Conservation (phyloP, 441 rosid genomes). For the Aquilaria agallochum region DNA sequence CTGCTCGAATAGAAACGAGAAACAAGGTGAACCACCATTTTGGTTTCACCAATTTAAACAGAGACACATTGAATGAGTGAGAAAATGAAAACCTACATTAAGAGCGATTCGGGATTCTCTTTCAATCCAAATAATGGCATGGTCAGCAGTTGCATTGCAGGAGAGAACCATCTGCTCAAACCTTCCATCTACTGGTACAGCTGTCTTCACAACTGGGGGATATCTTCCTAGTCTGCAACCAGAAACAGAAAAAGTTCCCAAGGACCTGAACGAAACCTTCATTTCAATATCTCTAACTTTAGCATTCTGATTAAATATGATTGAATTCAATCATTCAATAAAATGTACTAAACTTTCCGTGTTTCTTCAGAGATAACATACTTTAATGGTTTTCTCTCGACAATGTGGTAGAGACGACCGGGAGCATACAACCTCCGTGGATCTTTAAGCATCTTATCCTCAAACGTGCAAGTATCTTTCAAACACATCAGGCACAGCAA, state of each 20-base stretch:
- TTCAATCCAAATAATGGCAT: constrained; percentile 78
- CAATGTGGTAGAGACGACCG: constrained; percentile 85
- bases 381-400: constrained; percentile 82
- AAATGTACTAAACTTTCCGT: too few species aligned
- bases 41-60: neutral
- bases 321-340: too few species aligned
- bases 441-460: constrained; percentile 81
- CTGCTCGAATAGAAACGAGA: neutral
- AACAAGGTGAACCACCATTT: neutral
- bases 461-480: constrained; percentile 84
- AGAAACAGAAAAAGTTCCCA: constrained; percentile 1
- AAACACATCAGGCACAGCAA: constrained; percentile 77
- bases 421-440: constrained; percentile 85
- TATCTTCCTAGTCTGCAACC: constrained; percentile 67
- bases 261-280: neutral
- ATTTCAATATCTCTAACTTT: neutral
- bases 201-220: constrained; percentile 90
- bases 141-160: constrained; percentile 85
- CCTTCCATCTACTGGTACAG: constrained; percentile 94
- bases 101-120: constrained; percentile 82
- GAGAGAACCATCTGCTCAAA: constrained; percentile 89
- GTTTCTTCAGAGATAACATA: constrained; percentile 12
- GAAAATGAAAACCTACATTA: constrained; percentile 45
- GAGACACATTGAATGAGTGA: neutral
- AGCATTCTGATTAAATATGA: neutral